phyloP scores from a whole-genome alignment of 1,139 yeast species.

The Pichia sp. region DNA sequence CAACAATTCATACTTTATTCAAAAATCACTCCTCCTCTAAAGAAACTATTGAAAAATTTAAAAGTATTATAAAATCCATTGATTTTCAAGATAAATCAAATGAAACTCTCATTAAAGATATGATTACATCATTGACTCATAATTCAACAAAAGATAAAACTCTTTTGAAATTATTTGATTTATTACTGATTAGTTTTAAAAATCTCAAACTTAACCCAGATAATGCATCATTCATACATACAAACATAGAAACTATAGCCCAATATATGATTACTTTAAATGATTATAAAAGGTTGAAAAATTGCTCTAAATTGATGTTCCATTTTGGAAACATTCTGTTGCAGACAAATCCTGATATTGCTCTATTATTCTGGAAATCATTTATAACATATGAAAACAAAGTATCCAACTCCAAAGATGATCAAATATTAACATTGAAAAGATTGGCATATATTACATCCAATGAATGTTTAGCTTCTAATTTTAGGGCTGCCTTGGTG shows the following conservation, averaged over 20 bases:
- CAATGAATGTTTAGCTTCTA: neutral
- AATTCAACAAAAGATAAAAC: neutral
- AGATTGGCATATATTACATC: constrained; percentile 1
- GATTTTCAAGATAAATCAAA: too few relatives aligned
- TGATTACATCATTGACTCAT: too few relatives aligned
- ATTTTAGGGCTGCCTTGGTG: neutral
- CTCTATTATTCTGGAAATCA: constrained; percentile 6
- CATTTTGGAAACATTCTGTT: constrained; percentile 21
- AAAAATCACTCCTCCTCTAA: too few relatives aligned
- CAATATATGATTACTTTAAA: neutral
- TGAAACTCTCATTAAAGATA: too few relatives aligned
- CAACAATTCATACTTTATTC: too few relatives aligned
- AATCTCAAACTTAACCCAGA: neutral
- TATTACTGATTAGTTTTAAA: constrained; percentile 2
- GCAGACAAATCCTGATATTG: neutral
- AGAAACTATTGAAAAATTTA: too few relatives aligned
- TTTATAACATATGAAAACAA: constrained; percentile 1
- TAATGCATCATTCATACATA: neutral
- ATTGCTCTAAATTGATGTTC: constrained; percentile 23
- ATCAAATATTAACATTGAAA: neutral
- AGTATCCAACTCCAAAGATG: neutral
- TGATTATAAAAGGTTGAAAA: constrained; percentile 19
- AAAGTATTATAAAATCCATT: too few relatives aligned
- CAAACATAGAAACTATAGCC: neutral
- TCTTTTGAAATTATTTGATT: constrained; percentile 1